Conservation (phyloP, 148 eudicot genomes). For the Vaccinium macrocarpon region DNA sequence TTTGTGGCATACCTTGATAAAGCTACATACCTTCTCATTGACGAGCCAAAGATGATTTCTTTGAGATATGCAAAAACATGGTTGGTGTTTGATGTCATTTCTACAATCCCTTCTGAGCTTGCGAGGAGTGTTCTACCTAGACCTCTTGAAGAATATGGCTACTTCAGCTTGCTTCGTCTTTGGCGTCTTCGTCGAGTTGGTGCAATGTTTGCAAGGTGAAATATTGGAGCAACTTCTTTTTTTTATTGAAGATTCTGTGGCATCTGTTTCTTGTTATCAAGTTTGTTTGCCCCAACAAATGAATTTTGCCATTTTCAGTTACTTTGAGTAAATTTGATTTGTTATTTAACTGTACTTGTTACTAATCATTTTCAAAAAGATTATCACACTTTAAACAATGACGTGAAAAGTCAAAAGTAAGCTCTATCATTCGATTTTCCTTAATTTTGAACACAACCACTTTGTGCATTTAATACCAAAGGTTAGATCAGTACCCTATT, state of each 20-base stretch:
- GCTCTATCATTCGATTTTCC: too few relatives aligned
- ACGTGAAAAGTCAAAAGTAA: too few relatives aligned
- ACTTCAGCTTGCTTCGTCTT: constrained; percentile 71
- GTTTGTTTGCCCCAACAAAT: neutral
- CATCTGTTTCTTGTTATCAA: neutral
- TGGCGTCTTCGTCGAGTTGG: constrained; percentile 93
- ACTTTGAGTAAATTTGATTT: neutral
- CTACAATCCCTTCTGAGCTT: constrained; percentile 69
- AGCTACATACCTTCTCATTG: constrained; percentile 58
- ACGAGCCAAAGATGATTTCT: constrained; percentile 52
- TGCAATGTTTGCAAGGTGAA: constrained; percentile 69
- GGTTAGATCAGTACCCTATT: too few relatives aligned
- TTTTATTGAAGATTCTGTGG: neutral
- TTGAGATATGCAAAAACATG: constrained; percentile 51
- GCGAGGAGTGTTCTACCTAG: constrained; percentile 40
- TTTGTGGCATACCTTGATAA: constrained; percentile 74
- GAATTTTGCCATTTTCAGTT: neutral
- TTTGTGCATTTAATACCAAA: too few relatives aligned
- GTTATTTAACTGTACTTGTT: neutral
- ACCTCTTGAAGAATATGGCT: constrained; percentile 44
- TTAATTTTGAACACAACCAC: too few relatives aligned
- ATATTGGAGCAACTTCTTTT: neutral
- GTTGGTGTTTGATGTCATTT: constrained; percentile 60
- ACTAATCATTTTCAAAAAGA: neutral
- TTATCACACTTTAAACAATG: too few relatives aligned